Conservation (phyloP, 306 rosid species). For the Oemleria cerasiformis region DNA sequence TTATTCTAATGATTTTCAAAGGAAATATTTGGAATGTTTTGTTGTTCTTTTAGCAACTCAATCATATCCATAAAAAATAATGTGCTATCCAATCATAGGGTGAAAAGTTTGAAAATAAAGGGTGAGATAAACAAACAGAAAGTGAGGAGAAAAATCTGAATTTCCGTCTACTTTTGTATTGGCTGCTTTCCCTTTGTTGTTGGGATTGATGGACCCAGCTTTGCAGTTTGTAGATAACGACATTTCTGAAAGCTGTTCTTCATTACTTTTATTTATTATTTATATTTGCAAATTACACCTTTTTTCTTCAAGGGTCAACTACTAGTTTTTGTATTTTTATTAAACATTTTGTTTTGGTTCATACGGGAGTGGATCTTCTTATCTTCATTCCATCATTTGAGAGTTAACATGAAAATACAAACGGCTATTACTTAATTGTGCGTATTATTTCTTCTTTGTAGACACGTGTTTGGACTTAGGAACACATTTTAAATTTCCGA, state of each 20-base stretch:
- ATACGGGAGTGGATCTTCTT: too few species aligned
- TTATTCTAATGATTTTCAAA: not conserved
- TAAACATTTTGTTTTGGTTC: not conserved
- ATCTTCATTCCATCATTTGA: too few species aligned
- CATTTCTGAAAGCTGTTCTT: conserved; percentile 41
- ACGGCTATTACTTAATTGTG: too few species aligned
- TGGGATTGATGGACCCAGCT: conserved; percentile 42
- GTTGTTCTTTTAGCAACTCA: too few species aligned
- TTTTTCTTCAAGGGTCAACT: conserved; percentile 28
- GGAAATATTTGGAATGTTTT: not conserved
- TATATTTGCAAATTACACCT: not conserved
- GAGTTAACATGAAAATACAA: too few species aligned
- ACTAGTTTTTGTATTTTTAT: not conserved
- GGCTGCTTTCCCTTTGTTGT: conserved; percentile 23
- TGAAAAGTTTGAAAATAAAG: not conserved
- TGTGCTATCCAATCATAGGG: conserved; percentile 25
- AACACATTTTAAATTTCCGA: too few species aligned
- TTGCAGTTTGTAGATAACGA: conserved; percentile 57
- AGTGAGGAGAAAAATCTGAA: conserved; percentile 13
- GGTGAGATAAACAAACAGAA: conserved; percentile 3
- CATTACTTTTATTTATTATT: conserved; percentile 13
- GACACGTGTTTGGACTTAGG: too few species aligned
- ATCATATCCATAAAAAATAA: too few species aligned
- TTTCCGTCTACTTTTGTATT: conserved; percentile 27
- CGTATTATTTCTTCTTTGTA: too few species aligned